Evolutionary conservation across 768 basidiomycete genomes (phyloP), one percentile per base, ranked within the genome.

Genomic region (Auriscalpium microsporum): DNA sequence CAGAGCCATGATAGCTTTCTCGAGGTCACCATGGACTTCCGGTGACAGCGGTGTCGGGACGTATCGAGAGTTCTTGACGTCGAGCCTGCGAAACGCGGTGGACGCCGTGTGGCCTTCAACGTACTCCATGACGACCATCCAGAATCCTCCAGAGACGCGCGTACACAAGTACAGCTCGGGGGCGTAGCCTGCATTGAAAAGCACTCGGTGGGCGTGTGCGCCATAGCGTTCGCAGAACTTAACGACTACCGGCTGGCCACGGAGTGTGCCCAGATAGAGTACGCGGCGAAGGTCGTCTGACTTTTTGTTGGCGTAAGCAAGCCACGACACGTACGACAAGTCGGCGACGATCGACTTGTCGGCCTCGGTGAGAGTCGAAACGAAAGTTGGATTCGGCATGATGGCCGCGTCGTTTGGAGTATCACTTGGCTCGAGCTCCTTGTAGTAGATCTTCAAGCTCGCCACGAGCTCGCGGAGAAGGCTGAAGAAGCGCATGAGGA

Each of bases 121-220:
- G 40, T 48, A 48, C 17, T 58, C 56, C 61, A 62, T 62, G 48
- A 62, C 59, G 23, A 57, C 55, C 61, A 59, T 59, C n/a, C 21
- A 23, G 8, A 60, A 4, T 36, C 47, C 54, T n/a, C 53, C 60
- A n/a, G 38, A 21, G 14, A 58, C 52, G 13, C 38, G 38, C 16
- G 45, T 35, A 45, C 53, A 57, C 17, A 48, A 13, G 48, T 59
- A 49, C 3, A 62, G 55, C 23, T 7, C 14, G 1, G 60, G 60
- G 9, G 60, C 60, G 28, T 53, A 37, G 2, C 49, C 48, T 3
- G 34, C 44, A 5, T 50, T 48, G 14, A 58, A 50, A 23, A 62
- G 51, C 10, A 62, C 16, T 3, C 35, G 7, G 42, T 62, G 60
- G 10, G 55, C 60, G 2, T 50, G 34, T 9, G 28, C 28, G 33